Conservation (phyloP, 2,329 filamentous ascomycete species). For the Dothistroma septosporum region DNA sequence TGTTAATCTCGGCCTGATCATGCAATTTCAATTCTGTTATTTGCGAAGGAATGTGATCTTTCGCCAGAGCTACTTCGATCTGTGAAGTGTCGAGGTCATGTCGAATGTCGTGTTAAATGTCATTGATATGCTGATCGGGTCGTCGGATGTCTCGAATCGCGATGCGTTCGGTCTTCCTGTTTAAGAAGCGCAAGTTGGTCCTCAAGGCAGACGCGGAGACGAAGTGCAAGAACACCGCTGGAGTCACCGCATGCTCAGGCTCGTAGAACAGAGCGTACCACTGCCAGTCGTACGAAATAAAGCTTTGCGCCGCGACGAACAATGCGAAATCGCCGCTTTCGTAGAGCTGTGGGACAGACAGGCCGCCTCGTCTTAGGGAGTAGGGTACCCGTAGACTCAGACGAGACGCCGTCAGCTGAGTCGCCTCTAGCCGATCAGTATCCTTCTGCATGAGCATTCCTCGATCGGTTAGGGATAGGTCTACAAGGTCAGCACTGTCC, state of each 20-base stretch:
- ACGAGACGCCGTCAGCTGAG: not conserved
- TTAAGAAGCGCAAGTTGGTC: constrained; percentile 8
- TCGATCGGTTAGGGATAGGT: constrained; percentile 6
- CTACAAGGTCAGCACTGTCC: not conserved
- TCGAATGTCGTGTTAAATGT: constrained; percentile 13
- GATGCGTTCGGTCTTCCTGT: constrained; percentile 12
- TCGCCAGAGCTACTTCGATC: not conserved
- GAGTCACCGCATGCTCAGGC: not conserved
- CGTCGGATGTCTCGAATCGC: constrained; percentile 14
- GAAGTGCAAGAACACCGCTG: constrained; percentile 3
- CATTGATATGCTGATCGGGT: constrained; percentile 9
- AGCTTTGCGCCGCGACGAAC: constrained; percentile 1
- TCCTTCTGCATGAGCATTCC: not conserved
- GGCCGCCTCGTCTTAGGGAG: not conserved
- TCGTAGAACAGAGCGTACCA: not conserved
- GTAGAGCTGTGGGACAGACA: not conserved
- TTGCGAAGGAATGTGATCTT: constrained; percentile 4
- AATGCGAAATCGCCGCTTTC: not conserved
- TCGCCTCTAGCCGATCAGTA: not conserved
- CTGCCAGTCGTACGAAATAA: constrained; percentile 5
- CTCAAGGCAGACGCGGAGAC: constrained; percentile 2
- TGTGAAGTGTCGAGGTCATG: constrained; percentile 10
- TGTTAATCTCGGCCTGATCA: not conserved
- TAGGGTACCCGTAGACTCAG: not conserved
- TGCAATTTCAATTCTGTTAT: not conserved